These are phyloP conservation scores for Pseudozyma tsukubaensis DNA, from an alignment of 1,284 basidiomycete species.

Conservation along the genomic window DNA sequence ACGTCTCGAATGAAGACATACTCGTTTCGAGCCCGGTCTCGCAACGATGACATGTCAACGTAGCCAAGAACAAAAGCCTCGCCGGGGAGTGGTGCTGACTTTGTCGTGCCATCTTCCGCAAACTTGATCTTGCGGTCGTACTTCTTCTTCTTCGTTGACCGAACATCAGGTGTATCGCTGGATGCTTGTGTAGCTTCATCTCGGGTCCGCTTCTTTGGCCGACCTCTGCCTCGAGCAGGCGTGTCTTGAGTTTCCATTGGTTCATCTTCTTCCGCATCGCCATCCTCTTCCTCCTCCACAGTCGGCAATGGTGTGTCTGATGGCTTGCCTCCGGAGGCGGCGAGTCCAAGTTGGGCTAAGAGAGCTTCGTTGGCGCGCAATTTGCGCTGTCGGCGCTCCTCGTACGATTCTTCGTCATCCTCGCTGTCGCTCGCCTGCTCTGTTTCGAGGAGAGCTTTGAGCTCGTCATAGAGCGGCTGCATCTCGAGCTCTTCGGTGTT, in stretches of 20 bases:
- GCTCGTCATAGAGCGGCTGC: constrained; percentile 30
- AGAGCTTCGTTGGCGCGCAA: constrained; percentile 38
- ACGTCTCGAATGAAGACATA: constrained; percentile 39
- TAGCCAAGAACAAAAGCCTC: constrained; percentile 37
- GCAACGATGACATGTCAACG: constrained; percentile 25
- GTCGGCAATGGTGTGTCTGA: neutral
- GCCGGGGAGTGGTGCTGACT: constrained; percentile 21
- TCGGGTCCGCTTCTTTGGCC: constrained; percentile 20
- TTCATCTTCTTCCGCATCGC: constrained; percentile 7
- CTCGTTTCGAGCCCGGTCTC: constrained; percentile 40
- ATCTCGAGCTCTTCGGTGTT: constrained; percentile 30
- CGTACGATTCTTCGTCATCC: constrained; percentile 44
- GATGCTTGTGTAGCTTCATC: constrained; percentile 6
- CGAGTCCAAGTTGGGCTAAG: constrained; percentile 40
- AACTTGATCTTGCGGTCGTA: constrained; percentile 39
- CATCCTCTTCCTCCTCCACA: neutral
- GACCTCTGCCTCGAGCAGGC: constrained; percentile 15
- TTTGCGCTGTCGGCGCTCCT: constrained; percentile 38
- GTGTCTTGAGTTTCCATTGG: constrained; percentile 1
- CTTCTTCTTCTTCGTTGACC: constrained; percentile 23
- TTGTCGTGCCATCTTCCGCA: constrained; percentile 49
- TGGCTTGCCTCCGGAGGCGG: constrained; percentile 6
- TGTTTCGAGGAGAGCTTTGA: constrained; percentile 29
- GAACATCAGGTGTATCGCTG: neutral
- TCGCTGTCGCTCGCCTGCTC: constrained; percentile 25